Evolutionary conservation across 2,329 filamentous ascomycete species (phyloP).

Genomic region (Trichoderma semiorbis): DNA sequence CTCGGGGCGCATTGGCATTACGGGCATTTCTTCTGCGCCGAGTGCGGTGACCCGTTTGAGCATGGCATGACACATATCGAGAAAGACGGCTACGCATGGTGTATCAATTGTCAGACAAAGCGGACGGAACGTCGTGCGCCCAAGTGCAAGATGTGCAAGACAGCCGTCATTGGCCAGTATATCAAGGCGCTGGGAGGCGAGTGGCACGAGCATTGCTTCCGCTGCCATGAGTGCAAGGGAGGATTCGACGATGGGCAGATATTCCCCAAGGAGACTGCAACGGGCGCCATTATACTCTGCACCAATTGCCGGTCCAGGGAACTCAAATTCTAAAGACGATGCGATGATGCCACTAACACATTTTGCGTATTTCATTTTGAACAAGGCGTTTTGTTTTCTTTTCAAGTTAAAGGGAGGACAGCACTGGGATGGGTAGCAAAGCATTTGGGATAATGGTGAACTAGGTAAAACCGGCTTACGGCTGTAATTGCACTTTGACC

Average conservation of each 20-base stretch:
- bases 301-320: slow-evolving; percentile 58
- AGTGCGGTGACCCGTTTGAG: slow-evolving; percentile 94
- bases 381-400: slow-evolving; percentile 8
- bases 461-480: not conserved
- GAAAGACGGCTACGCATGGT: slow-evolving; percentile 98
- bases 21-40: slow-evolving; percentile 97
- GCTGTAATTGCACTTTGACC: slow-evolving; percentile 1
- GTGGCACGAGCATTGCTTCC: slow-evolving; percentile 93
- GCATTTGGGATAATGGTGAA: slow-evolving; percentile 1
- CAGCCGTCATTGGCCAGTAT: slow-evolving; percentile 83
- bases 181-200: slow-evolving; percentile 84
- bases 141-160: slow-evolving; percentile 82
- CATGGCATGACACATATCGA: slow-evolving; percentile 71
- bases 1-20: slow-evolving; percentile 96
- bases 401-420: not conserved
- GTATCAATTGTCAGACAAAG: slow-evolving; percentile 86
- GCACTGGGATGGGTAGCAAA: not conserved
- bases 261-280: slow-evolving; percentile 53
- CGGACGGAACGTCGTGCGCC: slow-evolving; percentile 83
- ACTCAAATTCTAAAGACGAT: slow-evolving; percentile 47
- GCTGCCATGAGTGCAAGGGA: slow-evolving; percentile 62
- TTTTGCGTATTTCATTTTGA: slow-evolving; percentile 16
- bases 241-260: slow-evolving; percentile 64
- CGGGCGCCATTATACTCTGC: slow-evolving; percentile 55
- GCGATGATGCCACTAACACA: slow-evolving; percentile 7